Evolutionary conservation across 2,329 filamentous ascomycete genomes (phyloP).

Genomic region (Neofusicoccum sp.): DNA sequence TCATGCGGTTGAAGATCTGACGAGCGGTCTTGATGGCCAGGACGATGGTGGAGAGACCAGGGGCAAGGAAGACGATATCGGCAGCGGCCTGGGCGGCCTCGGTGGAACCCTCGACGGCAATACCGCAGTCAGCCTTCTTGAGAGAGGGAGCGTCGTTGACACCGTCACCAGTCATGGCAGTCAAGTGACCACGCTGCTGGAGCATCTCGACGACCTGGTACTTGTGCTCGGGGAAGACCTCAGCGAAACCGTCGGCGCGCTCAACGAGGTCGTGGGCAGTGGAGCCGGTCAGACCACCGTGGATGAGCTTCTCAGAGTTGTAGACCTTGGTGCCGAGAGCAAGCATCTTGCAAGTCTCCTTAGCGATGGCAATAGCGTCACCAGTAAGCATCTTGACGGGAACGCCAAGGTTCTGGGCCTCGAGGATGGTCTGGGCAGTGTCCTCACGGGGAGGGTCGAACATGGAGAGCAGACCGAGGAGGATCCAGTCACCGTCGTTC

Average conservation of each 20-base stretch:
- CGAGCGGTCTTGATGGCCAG: constrained; percentile 73
- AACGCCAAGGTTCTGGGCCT: constrained; percentile 75
- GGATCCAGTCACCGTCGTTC: constrained; percentile 72
- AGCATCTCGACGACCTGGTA: constrained; percentile 77
- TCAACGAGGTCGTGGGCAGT: constrained; percentile 77
- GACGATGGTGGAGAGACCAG: constrained; percentile 71
- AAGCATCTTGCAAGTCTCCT: constrained; percentile 82
- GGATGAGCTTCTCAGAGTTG: constrained; percentile 76
- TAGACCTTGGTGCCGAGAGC: constrained; percentile 79
- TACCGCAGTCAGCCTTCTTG: constrained; percentile 75
- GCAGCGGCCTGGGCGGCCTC: constrained; percentile 73
- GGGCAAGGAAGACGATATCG: constrained; percentile 75
- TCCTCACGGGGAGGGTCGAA: constrained; percentile 80
- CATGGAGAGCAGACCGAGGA: constrained; percentile 78
- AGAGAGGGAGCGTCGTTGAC: constrained; percentile 74
- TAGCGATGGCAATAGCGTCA: constrained; percentile 77
- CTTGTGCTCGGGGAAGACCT: constrained; percentile 76
- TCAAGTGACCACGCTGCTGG: constrained; percentile 72
- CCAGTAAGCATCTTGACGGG: constrained; percentile 82
- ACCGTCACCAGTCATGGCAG: constrained; percentile 76
- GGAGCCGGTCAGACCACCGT: constrained; percentile 72
- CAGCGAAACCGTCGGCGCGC: constrained; percentile 72
- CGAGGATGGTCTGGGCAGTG: constrained; percentile 76
- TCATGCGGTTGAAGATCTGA: constrained; percentile 79
- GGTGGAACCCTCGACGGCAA: constrained; percentile 71